Base-by-base conservation (phyloP, 352 stramenopile genomes). In the Thraustotheca clavata region DNA sequence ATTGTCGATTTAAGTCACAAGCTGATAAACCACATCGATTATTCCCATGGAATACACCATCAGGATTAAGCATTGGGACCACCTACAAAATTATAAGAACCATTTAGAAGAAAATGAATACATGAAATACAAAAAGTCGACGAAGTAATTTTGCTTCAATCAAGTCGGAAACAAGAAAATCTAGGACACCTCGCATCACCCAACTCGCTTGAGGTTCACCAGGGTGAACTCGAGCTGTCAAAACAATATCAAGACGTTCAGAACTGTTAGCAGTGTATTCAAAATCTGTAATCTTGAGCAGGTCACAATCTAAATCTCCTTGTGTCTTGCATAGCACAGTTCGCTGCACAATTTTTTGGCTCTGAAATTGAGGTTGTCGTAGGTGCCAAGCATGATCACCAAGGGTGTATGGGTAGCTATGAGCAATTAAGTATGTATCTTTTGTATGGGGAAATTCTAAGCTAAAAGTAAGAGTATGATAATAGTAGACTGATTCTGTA, bases 51-150 rank as follows among this genome's bases (percentile, higher is more conserved):
- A 94, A 87, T 4, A 98, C 93, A 12, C 93, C 93, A 55, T 98
- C 93, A 0, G 93, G 93, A 49, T 98, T 98, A 8, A 98, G 75
- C 67, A 98, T 95, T 0, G 93, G 93, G 1, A 98, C 79, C 36
- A 98, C 75, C 31, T 50, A 50, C 12, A 6, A 50, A 12, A 29
- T 50, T 22, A 43, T 6, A 50, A 33, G 43, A 6, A 6, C 6
- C 6, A 50, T 6, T 50, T 50, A 6, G 6, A 22, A 14, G 43
- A n/a, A n/a, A n/a, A n/a, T n/a, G 6, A 12, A 29, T 6, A 50
- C 43, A 29, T 91, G 80, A 63, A 98, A 97, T 4, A 97, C 70
- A 66, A 95, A 97, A n/a, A 94, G 73, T 12, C 76, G 70, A 9
- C 93, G 81, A 29, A 98, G 73, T 5, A 87, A 57, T 3, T 74